A percentile compares a stretch with the other conserved stretches of the same genome.
phyloP scores from a whole-genome alignment of 2,329 filamentous ascomycete species.

The Helicocarpus griseus region DNA sequence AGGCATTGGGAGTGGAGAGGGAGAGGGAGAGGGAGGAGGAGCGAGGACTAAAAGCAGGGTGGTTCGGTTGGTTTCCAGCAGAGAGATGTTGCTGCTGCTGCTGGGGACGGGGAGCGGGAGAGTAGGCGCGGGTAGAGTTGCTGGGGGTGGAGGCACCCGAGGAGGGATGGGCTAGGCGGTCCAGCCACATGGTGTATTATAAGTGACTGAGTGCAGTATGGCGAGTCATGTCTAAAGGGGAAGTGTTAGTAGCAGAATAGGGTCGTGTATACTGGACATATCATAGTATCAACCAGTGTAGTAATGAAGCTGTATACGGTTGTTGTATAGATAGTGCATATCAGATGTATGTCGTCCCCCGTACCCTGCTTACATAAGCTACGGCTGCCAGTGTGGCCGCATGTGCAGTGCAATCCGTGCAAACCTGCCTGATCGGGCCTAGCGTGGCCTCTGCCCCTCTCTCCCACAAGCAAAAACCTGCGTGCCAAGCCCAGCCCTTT shows the following conservation, averaged over 20 bases:
- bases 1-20: constrained; percentile 63
- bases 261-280: neutral
- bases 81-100: constrained; percentile 39
- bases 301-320: neutral
- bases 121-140: constrained; percentile 52
- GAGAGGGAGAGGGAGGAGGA: constrained; percentile 74
- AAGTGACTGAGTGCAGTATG: too few relatives aligned
- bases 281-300: neutral
- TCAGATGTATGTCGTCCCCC: too few relatives aligned
- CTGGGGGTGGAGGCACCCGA: constrained; percentile 53
- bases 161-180: constrained; percentile 66
- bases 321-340: too few relatives aligned
- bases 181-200: constrained; percentile 65
- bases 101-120: constrained; percentile 58
- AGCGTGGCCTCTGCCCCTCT: constrained; percentile 8
- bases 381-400: too few relatives aligned
- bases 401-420: too few relatives aligned
- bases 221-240: too few relatives aligned
- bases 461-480: neutral
- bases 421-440: constrained; percentile 5
- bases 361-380: too few relatives aligned
- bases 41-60: constrained; percentile 58
- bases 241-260: neutral
- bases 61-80: constrained; percentile 58
- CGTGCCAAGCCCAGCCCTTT: too few relatives aligned